phyloP scores from a whole-genome alignment of 108 stramenopile species.

The Thalassiosira profunda region DNA sequence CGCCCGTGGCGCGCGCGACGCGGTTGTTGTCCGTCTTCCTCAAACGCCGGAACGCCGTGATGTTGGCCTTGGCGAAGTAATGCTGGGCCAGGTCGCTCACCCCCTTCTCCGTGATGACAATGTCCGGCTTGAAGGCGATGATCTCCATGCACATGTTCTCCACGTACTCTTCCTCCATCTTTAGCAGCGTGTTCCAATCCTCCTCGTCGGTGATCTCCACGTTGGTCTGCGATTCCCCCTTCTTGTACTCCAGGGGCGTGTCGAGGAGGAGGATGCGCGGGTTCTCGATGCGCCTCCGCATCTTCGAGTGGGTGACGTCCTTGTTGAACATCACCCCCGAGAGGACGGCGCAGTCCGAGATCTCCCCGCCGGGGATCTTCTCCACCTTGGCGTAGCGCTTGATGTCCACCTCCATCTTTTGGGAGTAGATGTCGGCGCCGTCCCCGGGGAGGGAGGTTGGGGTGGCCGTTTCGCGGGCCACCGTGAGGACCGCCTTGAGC shows the following conservation, averaged over 20 bases:
- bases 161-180: constrained; percentile 99
- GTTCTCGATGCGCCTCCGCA: constrained; percentile 98
- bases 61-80: constrained; percentile 98
- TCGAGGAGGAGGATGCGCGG: constrained; percentile 98
- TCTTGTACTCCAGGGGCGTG: constrained; percentile 99
- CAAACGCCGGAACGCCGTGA: constrained; percentile 97
- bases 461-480: constrained; percentile 54
- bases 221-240: constrained; percentile 98
- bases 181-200: constrained; percentile 98
- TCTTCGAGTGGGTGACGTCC: constrained; percentile 98
- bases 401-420: constrained; percentile 93
- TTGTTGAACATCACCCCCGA: constrained; percentile 99
- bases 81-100: constrained; percentile 99
- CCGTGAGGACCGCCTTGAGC: constrained; percentile 94
- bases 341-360: constrained; percentile 93
- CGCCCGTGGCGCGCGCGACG: constrained; percentile 97
- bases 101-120: constrained; percentile 99
- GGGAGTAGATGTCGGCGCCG: constrained; percentile 33
- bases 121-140: constrained; percentile 97
- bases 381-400: constrained; percentile 99
- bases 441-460: constrained; percentile 23
- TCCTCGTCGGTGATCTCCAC: constrained; percentile 99
- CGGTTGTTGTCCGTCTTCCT: constrained; percentile 99
- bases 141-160: constrained; percentile 99
- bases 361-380: constrained; percentile 99